Evolutionary conservation across 345 rosid species (phyloP).

Genomic region (Eucalyptus viminalis): DNA sequence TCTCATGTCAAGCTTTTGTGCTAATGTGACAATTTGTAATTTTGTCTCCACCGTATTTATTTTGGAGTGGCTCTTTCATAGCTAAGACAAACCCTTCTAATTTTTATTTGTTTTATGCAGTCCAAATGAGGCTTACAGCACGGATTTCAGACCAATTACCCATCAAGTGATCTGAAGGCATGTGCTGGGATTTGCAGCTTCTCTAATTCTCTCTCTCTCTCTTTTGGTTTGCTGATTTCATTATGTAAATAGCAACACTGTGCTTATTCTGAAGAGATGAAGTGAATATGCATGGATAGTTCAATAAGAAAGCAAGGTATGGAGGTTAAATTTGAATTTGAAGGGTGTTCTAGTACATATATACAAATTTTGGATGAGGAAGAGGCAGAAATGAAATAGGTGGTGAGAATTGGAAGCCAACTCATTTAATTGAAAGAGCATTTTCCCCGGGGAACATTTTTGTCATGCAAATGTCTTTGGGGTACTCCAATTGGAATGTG

Average conservation of each 20-base stretch:
- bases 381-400: neutral
- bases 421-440: neutral
- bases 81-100: neutral
- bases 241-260: neutral
- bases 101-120: slow-evolving; percentile 22
- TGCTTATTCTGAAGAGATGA: neutral
- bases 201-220: neutral
- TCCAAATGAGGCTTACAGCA: slow-evolving; percentile 92
- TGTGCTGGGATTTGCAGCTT: slow-evolving; percentile 13
- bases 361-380: neutral
- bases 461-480: neutral
- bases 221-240: neutral
- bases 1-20: neutral
- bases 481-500: neutral
- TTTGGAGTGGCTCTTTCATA: neutral
- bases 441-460: neutral
- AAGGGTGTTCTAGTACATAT: neutral
- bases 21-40: no score
- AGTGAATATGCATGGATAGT: neutral
- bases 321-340: neutral
- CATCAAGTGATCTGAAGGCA: slow-evolving; percentile 86
- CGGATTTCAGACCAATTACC: slow-evolving; percentile 89
- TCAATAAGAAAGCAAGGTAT: neutral
- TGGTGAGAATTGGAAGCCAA: neutral
- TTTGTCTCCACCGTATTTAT: no score